These are phyloP conservation scores for Pecoramyces ruminantium DNA, from an alignment of 192 early-diverging fungal species.

Conservation along the genomic window DNA sequence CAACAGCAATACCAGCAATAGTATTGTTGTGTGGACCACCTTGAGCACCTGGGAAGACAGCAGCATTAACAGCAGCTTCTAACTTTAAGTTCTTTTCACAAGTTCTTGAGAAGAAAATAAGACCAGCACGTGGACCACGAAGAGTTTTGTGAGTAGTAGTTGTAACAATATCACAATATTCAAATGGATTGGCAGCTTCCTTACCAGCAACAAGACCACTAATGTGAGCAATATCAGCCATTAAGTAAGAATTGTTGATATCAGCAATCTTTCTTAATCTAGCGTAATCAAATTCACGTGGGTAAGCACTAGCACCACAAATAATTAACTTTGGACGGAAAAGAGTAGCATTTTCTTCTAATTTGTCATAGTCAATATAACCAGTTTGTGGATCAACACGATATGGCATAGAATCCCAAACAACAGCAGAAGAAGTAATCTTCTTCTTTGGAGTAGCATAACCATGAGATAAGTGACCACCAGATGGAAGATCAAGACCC, in stretches of 20 bases:
- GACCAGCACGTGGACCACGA: constrained; percentile 93
- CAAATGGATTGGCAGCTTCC: constrained; percentile 87
- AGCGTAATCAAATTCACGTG: constrained; percentile 97
- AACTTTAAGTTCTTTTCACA: constrained; percentile 49
- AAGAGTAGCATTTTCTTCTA: constrained; percentile 80
- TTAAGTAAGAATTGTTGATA: constrained; percentile 84
- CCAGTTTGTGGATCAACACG: constrained; percentile 79
- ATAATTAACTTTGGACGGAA: constrained; percentile 97
- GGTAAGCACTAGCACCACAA: constrained; percentile 95
- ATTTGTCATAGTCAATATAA: constrained; percentile 80
- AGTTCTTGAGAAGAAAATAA: constrained; percentile 92
- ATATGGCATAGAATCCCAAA: constrained; percentile 99
- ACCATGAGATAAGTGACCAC: constrained; percentile 98
- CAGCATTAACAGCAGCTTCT: constrained; percentile 90
- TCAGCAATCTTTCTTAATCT: constrained; percentile 93
- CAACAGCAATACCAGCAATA: constrained; percentile 93
- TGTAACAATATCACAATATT: constrained; percentile 95
- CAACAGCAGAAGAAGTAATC: constrained; percentile 97
- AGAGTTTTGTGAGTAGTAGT: constrained; percentile 99
- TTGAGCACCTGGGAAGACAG: constrained; percentile 98
- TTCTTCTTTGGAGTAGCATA: constrained; percentile 99
- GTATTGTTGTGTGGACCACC: constrained; percentile 99
- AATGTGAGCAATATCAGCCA: constrained; percentile 99
- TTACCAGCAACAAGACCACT: constrained; percentile 79
- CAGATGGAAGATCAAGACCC: constrained; percentile 98